Evolutionary conservation across 352 stramenopile genomes (phyloP).

Genomic region (Phytophthora sojae): DNA sequence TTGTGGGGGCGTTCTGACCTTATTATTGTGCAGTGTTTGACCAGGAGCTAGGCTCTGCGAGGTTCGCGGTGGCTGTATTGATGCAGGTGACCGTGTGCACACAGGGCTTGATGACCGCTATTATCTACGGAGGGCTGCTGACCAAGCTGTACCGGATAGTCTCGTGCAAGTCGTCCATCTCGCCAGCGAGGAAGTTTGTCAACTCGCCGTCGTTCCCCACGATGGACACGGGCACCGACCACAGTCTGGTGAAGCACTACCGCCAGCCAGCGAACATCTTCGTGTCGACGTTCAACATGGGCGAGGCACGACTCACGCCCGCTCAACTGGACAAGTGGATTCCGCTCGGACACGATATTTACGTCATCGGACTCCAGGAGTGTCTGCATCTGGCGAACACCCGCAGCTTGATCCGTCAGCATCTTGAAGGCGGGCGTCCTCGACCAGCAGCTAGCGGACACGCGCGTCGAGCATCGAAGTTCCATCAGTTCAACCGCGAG

Average conservation of each 20-base stretch:
- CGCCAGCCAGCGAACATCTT: constrained; percentile 72
- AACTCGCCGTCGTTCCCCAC: constrained; percentile 43
- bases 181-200: constrained; percentile 44
- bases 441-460: constrained; percentile 32
- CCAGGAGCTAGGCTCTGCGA: constrained; percentile 45
- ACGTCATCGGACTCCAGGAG: constrained; percentile 90
- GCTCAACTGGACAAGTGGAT: constrained; percentile 81
- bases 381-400: constrained; percentile 83
- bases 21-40: constrained; percentile 51
- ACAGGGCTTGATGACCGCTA: constrained; percentile 65
- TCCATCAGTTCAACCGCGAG: constrained; percentile 73
- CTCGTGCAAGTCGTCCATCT: constrained; percentile 30
- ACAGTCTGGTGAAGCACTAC: constrained; percentile 42
- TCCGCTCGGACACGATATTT: constrained; percentile 79
- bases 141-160: constrained; percentile 46
- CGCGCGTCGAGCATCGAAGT: constrained; percentile 32
- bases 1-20: constrained; percentile 6
- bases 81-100: constrained; percentile 77
- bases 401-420: constrained; percentile 58
- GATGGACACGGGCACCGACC: constrained; percentile 28
- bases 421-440: constrained; percentile 65
- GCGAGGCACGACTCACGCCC: constrained; percentile 66
- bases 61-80: constrained; percentile 58
- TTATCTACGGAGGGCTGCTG: constrained; percentile 69
- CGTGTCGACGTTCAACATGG: constrained; percentile 89